phyloP scores from a whole-genome alignment of 768 basidiomycete genomes.

The Panaeolus papilionaceus region DNA sequence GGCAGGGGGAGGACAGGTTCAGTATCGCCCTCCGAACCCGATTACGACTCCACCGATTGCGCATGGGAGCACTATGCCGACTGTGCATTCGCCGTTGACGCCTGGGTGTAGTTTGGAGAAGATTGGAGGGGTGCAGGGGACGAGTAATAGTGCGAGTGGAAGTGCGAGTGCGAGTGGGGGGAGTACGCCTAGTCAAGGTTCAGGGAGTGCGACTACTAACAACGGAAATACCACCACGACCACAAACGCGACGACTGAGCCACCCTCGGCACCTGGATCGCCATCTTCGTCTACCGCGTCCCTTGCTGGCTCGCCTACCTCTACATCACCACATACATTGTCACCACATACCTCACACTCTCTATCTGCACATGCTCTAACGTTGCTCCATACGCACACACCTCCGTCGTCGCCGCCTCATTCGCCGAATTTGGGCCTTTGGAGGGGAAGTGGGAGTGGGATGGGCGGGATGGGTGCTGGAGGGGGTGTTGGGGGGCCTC shows the following conservation, averaged over 20 bases:
- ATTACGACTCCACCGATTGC: constrained; percentile 3
- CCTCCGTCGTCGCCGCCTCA: constrained; percentile 1
- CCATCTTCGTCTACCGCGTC: neutral
- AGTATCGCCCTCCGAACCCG: constrained; percentile 7
- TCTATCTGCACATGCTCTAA: neutral
- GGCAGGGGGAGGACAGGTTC: neutral
- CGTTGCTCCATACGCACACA: neutral
- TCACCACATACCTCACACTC: neutral
- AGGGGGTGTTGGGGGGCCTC: constrained; percentile 17
- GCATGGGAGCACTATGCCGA: constrained; percentile 7
- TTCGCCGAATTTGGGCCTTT: neutral
- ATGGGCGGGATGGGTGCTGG: constrained; percentile 4
- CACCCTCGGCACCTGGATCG: neutral
- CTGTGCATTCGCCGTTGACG: constrained; percentile 9
- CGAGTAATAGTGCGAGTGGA: neutral
- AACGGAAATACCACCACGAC: neutral
- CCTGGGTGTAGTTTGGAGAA: constrained; percentile 2
- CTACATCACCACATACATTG: neutral
- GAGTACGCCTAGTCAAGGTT: neutral
- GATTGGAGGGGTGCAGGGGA: neutral
- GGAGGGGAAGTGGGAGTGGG: constrained; percentile 1
- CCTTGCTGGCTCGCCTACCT: neutral
- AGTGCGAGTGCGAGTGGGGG: neutral
- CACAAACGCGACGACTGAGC: neutral
- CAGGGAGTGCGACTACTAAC: neutral